Conservation (phyloP, 106 monocot genomes). For the Hemerocallis citrina region DNA sequence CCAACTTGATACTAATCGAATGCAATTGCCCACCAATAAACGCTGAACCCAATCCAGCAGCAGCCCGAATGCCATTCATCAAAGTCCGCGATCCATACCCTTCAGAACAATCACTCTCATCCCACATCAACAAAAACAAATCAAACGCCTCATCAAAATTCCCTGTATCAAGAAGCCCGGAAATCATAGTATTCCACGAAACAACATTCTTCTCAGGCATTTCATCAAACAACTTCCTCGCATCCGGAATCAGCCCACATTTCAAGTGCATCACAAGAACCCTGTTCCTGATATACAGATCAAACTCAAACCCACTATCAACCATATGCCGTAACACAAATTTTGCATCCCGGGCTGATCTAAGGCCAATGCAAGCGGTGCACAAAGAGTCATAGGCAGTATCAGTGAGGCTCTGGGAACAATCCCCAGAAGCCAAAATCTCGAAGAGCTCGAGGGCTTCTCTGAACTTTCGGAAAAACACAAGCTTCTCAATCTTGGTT, state of each 20-base stretch:
- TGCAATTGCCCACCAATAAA: conserved; percentile 55
- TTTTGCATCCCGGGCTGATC: conserved; percentile 34
- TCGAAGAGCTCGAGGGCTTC: conserved; percentile 85
- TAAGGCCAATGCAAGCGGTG: conserved; percentile 40
- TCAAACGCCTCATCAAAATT: conserved; percentile 43
- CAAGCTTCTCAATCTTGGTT: conserved; percentile 49
- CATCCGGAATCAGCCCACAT: conserved; percentile 59
- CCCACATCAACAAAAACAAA: conserved; percentile 53
- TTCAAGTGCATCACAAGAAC: conserved; percentile 56
- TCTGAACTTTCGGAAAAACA: conserved; percentile 41
- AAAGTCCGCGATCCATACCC: conserved; percentile 30
- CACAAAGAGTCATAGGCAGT: conserved; percentile 61
- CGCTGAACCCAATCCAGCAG: conserved; percentile 25
- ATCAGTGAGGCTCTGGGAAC: background rate
- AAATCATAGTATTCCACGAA: conserved; percentile 64
- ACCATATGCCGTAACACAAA: conserved; percentile 46
- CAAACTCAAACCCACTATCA: conserved; percentile 40
- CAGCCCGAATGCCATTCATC: conserved; percentile 36
- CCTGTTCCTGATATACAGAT: conserved; percentile 63
- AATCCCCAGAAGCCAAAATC: conserved; percentile 17
- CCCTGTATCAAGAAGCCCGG: conserved; percentile 44
- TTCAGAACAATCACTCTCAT: conserved; percentile 11
- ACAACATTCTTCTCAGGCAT: conserved; percentile 47
- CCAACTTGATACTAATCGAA: conserved; percentile 25
- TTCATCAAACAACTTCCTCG: conserved; percentile 55